Evolutionary conservation across 1,139 yeast genomes (phyloP).

Genomic region (Kodamaea anthophila): DNA sequence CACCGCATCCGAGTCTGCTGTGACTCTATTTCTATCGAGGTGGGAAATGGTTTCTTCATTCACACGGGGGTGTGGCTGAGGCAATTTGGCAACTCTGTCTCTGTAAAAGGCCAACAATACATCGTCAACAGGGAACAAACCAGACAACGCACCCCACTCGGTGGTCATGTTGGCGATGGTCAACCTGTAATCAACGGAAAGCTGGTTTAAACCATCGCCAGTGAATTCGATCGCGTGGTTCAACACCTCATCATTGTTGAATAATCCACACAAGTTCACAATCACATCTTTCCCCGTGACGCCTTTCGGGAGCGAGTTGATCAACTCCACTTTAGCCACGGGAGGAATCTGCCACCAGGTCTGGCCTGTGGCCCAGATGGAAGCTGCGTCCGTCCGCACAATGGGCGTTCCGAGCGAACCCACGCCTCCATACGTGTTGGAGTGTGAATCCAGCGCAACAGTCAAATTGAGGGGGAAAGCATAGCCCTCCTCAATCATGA

Average conservation of each 20-base stretch:
- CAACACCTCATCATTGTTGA: conserved; percentile 92
- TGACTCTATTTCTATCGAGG: conserved; percentile 39
- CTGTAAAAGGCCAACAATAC: conserved; percentile 74
- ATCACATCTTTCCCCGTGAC: conserved; percentile 96
- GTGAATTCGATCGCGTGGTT: conserved; percentile 96
- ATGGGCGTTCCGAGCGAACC: conserved; percentile 96
- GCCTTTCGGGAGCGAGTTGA: conserved; percentile 76
- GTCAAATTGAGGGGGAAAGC: conserved; percentile 92
- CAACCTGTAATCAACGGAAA: conserved; percentile 84
- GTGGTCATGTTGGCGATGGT: conserved; percentile 99
- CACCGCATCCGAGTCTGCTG: conserved; percentile 68
- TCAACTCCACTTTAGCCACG: conserved; percentile 86
- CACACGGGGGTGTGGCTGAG: conserved; percentile 83
- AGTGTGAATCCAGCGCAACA: conserved; percentile 96
- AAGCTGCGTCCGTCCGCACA: conserved; percentile 97
- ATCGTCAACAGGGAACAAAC: conserved; percentile 89
- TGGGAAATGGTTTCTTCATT: conserved; percentile 51
- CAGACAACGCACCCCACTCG: conserved; percentile 99
- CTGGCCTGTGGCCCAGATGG: conserved; percentile 99
- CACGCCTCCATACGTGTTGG: conserved; percentile 95
- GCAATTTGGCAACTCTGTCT: conserved; percentile 55
- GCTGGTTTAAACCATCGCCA: conserved; percentile 72
- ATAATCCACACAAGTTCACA: conserved; percentile 90
- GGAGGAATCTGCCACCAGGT: conserved; percentile 99
- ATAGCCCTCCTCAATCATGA: conserved; percentile 98